phyloP scores from a whole-genome alignment of 345 rosid species.

The Streptanthus diversifolius region DNA sequence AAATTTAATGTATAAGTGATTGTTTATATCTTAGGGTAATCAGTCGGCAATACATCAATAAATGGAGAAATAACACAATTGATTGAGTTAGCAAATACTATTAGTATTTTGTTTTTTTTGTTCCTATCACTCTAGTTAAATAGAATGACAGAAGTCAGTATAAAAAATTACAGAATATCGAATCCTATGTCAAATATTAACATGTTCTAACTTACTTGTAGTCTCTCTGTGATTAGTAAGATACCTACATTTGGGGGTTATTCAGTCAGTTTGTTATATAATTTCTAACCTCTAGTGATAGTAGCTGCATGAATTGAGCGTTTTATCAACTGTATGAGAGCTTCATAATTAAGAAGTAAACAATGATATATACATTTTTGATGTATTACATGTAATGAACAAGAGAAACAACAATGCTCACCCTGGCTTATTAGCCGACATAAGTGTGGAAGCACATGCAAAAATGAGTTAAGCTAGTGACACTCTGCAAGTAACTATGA shows the following conservation, averaged over 20 bases:
- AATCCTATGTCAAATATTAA: slow-evolving; percentile 9
- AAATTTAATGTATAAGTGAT: not conserved
- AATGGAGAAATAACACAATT: slow-evolving; percentile 50
- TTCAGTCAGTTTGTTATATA: not conserved
- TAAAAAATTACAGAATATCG: not conserved
- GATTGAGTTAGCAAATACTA: slow-evolving; percentile 50
- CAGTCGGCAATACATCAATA: slow-evolving; percentile 60
- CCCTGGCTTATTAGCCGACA: slow-evolving; percentile 73
- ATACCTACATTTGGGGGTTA: not conserved
- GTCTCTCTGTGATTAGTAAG: not conserved
- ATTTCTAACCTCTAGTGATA: not conserved
- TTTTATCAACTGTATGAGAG: not conserved
- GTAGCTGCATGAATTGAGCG: not conserved
- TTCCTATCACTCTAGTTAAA: slow-evolving; percentile 28
- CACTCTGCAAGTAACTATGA: slow-evolving; percentile 73
- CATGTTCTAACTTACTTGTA: not conserved
- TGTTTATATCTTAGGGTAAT: slow-evolving; percentile 68
- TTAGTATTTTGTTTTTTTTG: not conserved
- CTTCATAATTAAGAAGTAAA: slow-evolving; percentile 12
- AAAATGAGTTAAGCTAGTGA: slow-evolving; percentile 62
- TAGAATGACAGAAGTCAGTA: slow-evolving; percentile 23
- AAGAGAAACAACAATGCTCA: slow-evolving; percentile 35
- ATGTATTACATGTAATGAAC: not conserved
- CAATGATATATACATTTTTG: not conserved
- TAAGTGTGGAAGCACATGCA: slow-evolving; percentile 60